These are phyloP conservation scores for Kodamaea jinghongensis DNA, from an alignment of 805 yeast genomes.

Conservation along the genomic window DNA sequence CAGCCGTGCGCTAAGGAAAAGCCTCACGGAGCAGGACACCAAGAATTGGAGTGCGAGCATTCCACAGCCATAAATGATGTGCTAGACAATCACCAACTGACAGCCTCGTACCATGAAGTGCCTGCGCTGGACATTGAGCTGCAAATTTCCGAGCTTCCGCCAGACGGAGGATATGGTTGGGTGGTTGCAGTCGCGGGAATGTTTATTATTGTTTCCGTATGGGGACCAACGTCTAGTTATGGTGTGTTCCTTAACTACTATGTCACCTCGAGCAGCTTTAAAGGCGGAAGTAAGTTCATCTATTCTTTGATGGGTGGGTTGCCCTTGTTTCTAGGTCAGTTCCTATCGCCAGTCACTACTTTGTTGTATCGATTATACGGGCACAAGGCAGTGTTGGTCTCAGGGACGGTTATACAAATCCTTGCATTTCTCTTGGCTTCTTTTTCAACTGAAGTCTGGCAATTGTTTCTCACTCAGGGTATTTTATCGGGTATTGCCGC, in stretches of 20 bases:
- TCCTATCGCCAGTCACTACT: constrained; percentile 51
- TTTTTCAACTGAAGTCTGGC: constrained; percentile 49
- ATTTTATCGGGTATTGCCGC: constrained; percentile 47
- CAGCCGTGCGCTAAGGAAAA: no score
- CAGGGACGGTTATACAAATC: constrained; percentile 45
- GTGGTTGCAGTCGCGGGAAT: constrained; percentile 50
- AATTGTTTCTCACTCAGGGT: constrained; percentile 52
- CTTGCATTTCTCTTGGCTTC: constrained; percentile 50
- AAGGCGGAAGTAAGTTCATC: constrained; percentile 50
- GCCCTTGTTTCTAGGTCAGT: constrained; percentile 53
- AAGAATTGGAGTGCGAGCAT: no score
- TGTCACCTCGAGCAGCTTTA: constrained; percentile 35
- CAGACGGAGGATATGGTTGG: constrained; percentile 55
- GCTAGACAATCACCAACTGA: no score
- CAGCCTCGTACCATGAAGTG: no score
- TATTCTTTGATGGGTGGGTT: constrained; percentile 59
- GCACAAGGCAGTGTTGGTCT: constrained; percentile 41
- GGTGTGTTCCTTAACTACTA: constrained; percentile 59
- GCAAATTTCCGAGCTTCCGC: constrained; percentile 3
- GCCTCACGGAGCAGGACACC: no score
- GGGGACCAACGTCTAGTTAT: constrained; percentile 60
- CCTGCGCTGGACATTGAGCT: no score
- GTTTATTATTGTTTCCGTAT: constrained; percentile 46
- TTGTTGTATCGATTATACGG: constrained; percentile 50
- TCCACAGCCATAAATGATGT: no score